These are phyloP conservation scores for Omphalotus guepiniiformis DNA, from an alignment of 768 basidiomycete genomes.

Conservation along the genomic window DNA sequence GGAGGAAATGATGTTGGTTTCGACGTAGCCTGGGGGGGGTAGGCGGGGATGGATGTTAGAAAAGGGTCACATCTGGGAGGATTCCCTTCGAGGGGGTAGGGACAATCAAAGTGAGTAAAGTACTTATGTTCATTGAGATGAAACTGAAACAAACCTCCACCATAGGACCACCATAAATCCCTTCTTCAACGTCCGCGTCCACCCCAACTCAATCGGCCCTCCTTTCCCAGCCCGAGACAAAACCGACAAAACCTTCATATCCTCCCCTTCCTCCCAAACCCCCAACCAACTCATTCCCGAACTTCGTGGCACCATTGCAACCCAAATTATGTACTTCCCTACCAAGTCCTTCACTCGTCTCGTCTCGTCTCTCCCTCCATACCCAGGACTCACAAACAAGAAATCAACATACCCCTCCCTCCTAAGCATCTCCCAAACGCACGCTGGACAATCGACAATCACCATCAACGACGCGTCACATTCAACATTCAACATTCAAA, in stretches of 20 bases:
- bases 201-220: conserved; percentile 24
- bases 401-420: conserved; percentile 28
- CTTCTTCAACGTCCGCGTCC: conserved; percentile 17
- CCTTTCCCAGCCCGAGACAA: conserved; percentile 24
- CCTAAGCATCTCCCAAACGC: conserved; percentile 22
- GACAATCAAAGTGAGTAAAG: not conserved
- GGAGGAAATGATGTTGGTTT: conserved; percentile 8
- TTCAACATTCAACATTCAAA: too few species aligned
- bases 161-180: conserved; percentile 26
- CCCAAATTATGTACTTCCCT: conserved; percentile 26
- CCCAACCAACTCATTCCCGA: conserved; percentile 28
- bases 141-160: conserved; percentile 19
- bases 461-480: conserved; percentile 30
- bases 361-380: conserved; percentile 24
- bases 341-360: conserved; percentile 32
- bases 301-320: conserved; percentile 33
- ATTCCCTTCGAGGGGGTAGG: conserved; percentile 15
- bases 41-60: conserved; percentile 18
- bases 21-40: conserved; percentile 20
- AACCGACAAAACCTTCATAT: conserved; percentile 30
- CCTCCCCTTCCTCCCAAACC: conserved; percentile 27
- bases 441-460: conserved; percentile 24
- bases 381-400: conserved; percentile 27
- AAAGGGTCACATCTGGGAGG: conserved; percentile 12
- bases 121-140: too few species aligned